These are phyloP conservation scores for Globisporangium nunn DNA, from an alignment of 352 stramenopile genomes.

Conservation along the genomic window DNA sequence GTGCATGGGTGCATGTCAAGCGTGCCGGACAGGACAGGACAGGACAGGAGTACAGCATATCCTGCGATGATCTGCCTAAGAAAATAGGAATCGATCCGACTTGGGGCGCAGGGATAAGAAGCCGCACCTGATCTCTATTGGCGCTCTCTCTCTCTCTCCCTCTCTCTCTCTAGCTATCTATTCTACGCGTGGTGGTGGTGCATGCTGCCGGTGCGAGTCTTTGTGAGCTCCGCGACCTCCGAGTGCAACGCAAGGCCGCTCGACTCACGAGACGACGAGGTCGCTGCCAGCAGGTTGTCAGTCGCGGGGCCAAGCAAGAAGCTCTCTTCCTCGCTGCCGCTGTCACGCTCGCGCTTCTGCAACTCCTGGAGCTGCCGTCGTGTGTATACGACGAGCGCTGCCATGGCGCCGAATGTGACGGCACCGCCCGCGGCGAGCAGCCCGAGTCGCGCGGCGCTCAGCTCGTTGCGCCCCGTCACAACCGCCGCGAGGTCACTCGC, in stretches of 20 bases:
- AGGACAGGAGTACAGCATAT: too few relatives aligned
- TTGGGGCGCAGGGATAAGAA: too few relatives aligned
- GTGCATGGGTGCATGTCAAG: background rate
- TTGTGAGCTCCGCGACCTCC: conserved; percentile 11
- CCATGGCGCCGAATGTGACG: conserved; percentile 49
- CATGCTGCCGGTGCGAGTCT: conserved; percentile 27
- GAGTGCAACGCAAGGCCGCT: conserved; percentile 5
- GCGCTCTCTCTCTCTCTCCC: too few relatives aligned
- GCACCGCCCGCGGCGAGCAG: conserved; percentile 32
- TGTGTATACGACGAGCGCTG: conserved; percentile 57
- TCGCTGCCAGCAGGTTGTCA: background rate
- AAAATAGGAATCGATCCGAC: too few relatives aligned
- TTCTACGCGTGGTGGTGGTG: conserved; percentile 4
- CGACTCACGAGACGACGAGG: background rate
- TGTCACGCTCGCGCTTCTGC: conserved; percentile 48
- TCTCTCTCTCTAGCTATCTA: background rate
- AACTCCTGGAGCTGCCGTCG: conserved; percentile 49
- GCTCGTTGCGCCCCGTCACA: conserved; percentile 38
- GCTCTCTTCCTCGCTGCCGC: conserved; percentile 39
- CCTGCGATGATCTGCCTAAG: too few relatives aligned
- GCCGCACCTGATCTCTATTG: too few relatives aligned
- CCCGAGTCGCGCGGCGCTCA: conserved; percentile 34
- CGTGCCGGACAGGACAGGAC: too few relatives aligned
- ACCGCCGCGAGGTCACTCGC: conserved; percentile 61
- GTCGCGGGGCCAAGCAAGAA: conserved; percentile 7